Conservation (phyloP, 306 rosid species). For the Vicia villosa region DNA sequence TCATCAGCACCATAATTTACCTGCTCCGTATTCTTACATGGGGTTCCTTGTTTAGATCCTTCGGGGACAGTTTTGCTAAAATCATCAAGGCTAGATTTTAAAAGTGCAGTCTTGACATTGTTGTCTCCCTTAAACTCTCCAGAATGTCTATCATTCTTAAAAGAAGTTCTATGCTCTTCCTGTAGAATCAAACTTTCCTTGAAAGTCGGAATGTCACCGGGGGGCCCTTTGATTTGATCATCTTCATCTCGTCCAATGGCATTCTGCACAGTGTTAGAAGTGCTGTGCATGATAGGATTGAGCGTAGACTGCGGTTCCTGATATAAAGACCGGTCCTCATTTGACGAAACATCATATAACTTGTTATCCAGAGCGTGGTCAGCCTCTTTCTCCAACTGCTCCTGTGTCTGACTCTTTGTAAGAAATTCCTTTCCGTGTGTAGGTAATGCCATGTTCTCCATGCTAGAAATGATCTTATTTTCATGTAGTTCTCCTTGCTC, state of each 20-base stretch:
- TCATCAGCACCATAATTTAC: conserved; percentile 37
- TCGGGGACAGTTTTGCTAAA: conserved; percentile 34
- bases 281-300: conserved; percentile 15
- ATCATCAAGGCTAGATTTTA: conserved; percentile 32
- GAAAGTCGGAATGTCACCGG: conserved; percentile 36
- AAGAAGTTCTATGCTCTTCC: conserved; percentile 24
- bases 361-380: conserved; percentile 34
- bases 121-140: conserved; percentile 37
- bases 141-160: conserved; percentile 35
- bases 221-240: conserved; percentile 35
- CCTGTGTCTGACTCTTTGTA: conserved; percentile 28
- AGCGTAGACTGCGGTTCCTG: conserved; percentile 35
- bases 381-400: conserved; percentile 42
- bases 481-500: conserved; percentile 40
- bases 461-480: conserved; percentile 32
- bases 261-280: conserved; percentile 23
- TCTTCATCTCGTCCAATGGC: conserved; percentile 40
- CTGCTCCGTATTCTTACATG: conserved; percentile 28
- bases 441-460: conserved; percentile 40
- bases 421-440: conserved; percentile 30
- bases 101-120: conserved; percentile 37
- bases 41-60: conserved; percentile 32
- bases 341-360: conserved; percentile 26
- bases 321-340: conserved; percentile 36
- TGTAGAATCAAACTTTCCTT: conserved; percentile 39